Conservation (phyloP, 2,329 filamentous ascomycete genomes). For the Keithomyces neogunnii region DNA sequence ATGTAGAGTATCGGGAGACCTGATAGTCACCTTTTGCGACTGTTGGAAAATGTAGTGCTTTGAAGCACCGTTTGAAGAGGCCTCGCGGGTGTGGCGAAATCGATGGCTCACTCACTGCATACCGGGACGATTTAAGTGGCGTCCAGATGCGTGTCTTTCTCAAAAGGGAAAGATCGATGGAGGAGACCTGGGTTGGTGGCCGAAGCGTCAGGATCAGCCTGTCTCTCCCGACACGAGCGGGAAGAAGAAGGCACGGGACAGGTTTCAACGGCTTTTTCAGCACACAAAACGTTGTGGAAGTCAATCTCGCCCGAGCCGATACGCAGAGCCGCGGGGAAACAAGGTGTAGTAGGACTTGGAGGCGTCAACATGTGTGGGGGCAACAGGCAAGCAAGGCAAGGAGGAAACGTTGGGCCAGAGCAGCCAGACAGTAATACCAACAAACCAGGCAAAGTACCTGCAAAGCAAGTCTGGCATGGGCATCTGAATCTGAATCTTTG, state of each 20-base stretch:
- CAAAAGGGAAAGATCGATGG: not conserved
- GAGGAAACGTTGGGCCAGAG: not conserved
- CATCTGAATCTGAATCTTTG: too few relatives aligned
- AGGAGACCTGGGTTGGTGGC: not conserved
- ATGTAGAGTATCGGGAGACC: conserved; percentile 1
- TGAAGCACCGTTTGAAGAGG: not conserved
- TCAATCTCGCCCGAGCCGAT: not conserved
- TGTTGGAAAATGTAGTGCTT: not conserved
- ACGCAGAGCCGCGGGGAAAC: not conserved
- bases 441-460: too few relatives aligned
- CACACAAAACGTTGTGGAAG: not conserved
- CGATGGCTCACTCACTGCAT: conserved; percentile 3
- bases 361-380: not conserved
- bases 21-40: conserved; percentile 2
- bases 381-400: not conserved
- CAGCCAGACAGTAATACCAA: too few relatives aligned
- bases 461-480: too few relatives aligned
- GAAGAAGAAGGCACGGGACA: not conserved
- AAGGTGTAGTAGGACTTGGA: not conserved
- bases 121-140: conserved; percentile 6
- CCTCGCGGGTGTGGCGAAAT: conserved; percentile 3
- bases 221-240: not conserved
- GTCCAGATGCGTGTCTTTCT: not conserved
- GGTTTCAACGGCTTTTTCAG: not conserved
- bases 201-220: not conserved